phyloP scores from a whole-genome alignment of 192 early-diverging fungal species.

The Umbelopsis sp. region DNA sequence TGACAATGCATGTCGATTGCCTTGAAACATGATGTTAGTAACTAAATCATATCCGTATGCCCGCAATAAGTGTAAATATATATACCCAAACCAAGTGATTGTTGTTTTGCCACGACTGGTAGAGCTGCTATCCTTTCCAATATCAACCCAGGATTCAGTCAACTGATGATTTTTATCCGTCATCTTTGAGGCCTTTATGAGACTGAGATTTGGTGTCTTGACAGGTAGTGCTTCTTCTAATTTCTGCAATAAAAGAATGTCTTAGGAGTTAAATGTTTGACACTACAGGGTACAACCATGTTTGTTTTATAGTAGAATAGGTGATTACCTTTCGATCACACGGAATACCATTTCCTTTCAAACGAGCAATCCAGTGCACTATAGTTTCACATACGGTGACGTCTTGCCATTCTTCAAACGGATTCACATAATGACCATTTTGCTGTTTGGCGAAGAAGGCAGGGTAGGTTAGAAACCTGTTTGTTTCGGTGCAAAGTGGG shows the following conservation, averaged over 20 bases:
- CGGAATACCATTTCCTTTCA: conserved; percentile 34
- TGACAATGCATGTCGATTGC: conserved; percentile 58
- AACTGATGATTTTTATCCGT: background rate
- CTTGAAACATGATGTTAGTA: conserved; percentile 14
- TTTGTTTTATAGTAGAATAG: background rate
- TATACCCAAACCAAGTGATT: conserved; percentile 42
- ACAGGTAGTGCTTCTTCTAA: conserved; percentile 22
- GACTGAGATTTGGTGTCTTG: conserved; percentile 15
- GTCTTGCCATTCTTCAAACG: conserved; percentile 60
- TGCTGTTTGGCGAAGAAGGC: conserved; percentile 8
- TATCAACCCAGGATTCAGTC: conserved; percentile 19
- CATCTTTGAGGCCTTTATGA: background rate
- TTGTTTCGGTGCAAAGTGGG: too few relatives aligned
- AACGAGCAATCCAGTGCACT: conserved; percentile 23
- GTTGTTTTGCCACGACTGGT: conserved; percentile 11
- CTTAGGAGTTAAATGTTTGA: background rate
- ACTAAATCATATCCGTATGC: background rate
- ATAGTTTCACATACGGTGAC: conserved; percentile 23
- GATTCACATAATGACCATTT: conserved; percentile 56
- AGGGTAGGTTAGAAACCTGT: conserved; percentile 15
- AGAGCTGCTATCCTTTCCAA: background rate
- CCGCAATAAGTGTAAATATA: background rate
- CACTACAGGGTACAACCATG: background rate
- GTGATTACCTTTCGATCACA: background rate
- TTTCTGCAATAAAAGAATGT: conserved; percentile 13